These are phyloP conservation scores for Mychonastes homosphaera DNA, from an alignment of 139 green algal genomes.

Conservation along the genomic window DNA sequence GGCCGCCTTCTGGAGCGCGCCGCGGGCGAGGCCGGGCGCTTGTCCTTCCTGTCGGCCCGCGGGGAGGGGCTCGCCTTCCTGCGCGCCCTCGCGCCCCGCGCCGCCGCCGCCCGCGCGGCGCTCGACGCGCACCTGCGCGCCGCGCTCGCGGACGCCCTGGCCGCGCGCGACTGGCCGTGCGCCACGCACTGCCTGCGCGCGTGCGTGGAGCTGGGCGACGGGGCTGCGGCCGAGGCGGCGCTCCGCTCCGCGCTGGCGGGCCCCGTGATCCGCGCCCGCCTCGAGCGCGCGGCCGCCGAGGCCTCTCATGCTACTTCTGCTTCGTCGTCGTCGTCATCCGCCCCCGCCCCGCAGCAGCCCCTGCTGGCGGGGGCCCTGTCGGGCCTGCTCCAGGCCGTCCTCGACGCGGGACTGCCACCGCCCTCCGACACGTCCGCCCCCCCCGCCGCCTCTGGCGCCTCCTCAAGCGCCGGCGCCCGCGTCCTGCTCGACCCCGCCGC, in stretches of 20 bases:
- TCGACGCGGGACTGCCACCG: neutral
- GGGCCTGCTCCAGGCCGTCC: neutral
- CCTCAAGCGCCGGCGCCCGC: slow-evolving; percentile 23
- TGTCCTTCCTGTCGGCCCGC: slow-evolving; percentile 59
- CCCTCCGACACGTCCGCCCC: neutral
- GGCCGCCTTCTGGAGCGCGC: slow-evolving; percentile 75
- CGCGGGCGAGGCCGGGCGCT: slow-evolving; percentile 69
- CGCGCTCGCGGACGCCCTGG: slow-evolving; percentile 40
- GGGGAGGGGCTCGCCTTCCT: slow-evolving; percentile 67
- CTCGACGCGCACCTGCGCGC: slow-evolving; percentile 38
- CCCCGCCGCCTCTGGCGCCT: slow-evolving; percentile 27
- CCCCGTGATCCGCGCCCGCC: slow-evolving; percentile 56
- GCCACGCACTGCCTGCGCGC: slow-evolving; percentile 63
- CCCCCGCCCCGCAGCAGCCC: too few relatives aligned
- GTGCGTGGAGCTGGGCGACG: slow-evolving; percentile 58
- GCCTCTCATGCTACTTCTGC: neutral
- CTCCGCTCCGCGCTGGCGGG: slow-evolving; percentile 48
- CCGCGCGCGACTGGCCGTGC: slow-evolving; percentile 5
- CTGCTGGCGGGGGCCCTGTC: neutral
- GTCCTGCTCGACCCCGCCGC: too few relatives aligned
- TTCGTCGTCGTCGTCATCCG: too few relatives aligned
- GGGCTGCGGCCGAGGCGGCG: slow-evolving; percentile 41
- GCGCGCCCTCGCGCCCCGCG: slow-evolving; percentile 48
- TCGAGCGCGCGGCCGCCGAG: too few relatives aligned
- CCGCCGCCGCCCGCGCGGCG: slow-evolving; percentile 27